Percentiles rank a stretch among this genome's conserved stretches.
Conservation (phyloP, 495 filamentous ascomycete species). For the Neurospora sp. region DNA sequence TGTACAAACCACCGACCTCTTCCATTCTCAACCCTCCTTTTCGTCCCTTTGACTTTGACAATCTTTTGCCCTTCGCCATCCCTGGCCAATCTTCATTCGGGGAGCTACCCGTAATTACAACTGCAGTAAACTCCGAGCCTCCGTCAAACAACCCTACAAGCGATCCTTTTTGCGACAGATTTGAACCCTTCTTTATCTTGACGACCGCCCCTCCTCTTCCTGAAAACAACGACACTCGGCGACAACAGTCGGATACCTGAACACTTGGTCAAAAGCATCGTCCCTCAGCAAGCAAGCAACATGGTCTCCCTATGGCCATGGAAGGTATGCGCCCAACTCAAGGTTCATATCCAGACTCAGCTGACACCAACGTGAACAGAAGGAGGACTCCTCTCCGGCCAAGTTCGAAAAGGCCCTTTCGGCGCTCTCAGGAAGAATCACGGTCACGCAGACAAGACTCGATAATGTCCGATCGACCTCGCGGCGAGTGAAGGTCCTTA, state of each 20-base stretch:
- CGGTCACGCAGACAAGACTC: slow-evolving; percentile 56
- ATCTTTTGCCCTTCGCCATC: not conserved
- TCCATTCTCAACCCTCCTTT: not conserved
- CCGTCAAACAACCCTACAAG: not conserved
- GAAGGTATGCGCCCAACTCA: slow-evolving; percentile 12
- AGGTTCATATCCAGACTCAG: slow-evolving; percentile 6
- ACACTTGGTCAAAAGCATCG: not conserved
- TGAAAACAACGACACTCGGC: not conserved
- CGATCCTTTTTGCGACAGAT: not conserved
- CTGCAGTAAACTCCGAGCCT: not conserved
- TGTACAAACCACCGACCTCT: not conserved
- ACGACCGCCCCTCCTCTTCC: not conserved
- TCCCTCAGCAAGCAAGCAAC: slow-evolving; percentile 1
- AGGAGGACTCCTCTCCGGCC: slow-evolving; percentile 74
- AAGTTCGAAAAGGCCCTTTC: slow-evolving; percentile 87
- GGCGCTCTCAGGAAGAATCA: slow-evolving; percentile 70
- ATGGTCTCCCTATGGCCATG: slow-evolving; percentile 77
- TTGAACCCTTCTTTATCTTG: not conserved
- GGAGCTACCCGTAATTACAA: not conserved
- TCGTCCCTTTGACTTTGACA: not conserved
- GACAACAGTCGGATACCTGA: not conserved
- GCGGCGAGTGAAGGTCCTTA: slow-evolving; percentile 73
- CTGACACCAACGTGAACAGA: slow-evolving; percentile 32
- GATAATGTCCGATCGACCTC: slow-evolving; percentile 58
- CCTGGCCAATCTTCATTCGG: not conserved